These are phyloP conservation scores for Capsicum rhomboideum DNA, from an alignment of 257 asterid species.

Conservation along the genomic window DNA sequence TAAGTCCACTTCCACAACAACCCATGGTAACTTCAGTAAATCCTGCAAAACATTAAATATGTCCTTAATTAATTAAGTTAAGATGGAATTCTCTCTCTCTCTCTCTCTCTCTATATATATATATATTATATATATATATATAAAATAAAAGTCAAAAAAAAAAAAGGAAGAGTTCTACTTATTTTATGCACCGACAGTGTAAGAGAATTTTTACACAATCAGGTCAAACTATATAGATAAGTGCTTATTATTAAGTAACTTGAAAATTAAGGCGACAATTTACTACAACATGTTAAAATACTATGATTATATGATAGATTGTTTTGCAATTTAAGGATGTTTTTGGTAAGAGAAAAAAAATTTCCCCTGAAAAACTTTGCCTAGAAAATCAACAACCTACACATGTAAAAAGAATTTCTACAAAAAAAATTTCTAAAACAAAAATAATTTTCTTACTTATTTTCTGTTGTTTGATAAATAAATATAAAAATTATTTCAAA, in stretches of 20 bases:
- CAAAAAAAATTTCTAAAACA: not conserved
- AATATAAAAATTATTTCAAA: not conserved
- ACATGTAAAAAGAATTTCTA: too few species aligned
- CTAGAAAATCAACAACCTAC: too few species aligned
- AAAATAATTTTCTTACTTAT: not conserved
- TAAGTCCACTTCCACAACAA: slow-evolving; percentile 58
- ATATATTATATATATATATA: too few species aligned
- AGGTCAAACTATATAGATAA: not conserved
- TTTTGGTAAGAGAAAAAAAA: not conserved
- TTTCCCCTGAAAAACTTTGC: not conserved
- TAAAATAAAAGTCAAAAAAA: too few species aligned
- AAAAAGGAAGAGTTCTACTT: not conserved
- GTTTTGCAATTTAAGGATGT: not conserved
- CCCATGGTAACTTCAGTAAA: slow-evolving; percentile 37
- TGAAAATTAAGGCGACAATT: not conserved
- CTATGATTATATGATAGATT: not conserved
- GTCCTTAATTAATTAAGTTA: not conserved
- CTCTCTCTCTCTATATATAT: too few species aligned
- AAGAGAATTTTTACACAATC: not conserved
- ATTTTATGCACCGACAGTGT: not conserved
- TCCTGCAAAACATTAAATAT: slow-evolving; percentile 20
- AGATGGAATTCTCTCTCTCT: too few species aligned
- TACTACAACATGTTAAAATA: not conserved
- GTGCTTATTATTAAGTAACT: too few species aligned
- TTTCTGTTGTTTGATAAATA: not conserved